Conservation (phyloP, 73 alveolate species). For the Paramecium primaurelia region DNA sequence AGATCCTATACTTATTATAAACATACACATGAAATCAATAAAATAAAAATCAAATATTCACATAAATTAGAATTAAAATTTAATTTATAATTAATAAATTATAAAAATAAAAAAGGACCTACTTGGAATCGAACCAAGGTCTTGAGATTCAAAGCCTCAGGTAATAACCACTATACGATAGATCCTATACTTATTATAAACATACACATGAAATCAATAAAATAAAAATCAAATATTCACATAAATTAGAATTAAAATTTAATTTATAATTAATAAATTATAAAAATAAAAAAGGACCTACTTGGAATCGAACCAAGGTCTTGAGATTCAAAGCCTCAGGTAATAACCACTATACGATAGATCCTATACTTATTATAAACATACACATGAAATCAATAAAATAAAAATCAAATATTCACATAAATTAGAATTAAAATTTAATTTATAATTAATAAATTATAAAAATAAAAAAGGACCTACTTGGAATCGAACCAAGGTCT, state of each 20-base stretch:
- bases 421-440: too few relatives aligned
- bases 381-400: too few relatives aligned
- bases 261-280: background rate
- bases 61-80: too few relatives aligned
- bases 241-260: too few relatives aligned
- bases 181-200: background rate
- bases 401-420: too few relatives aligned
- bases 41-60: too few relatives aligned
- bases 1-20: background rate
- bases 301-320: constrained; percentile 61
- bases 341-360: constrained; percentile 57
- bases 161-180: constrained; percentile 57
- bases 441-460: background rate
- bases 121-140: constrained; percentile 60
- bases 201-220: too few relatives aligned
- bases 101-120: constrained; percentile 33
- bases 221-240: too few relatives aligned
- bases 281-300: constrained; percentile 39
- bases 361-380: background rate
- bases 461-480: constrained; percentile 44
- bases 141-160: constrained; percentile 56
- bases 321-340: constrained; percentile 56
- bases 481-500: constrained; percentile 60
- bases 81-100: background rate
- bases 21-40: too few relatives aligned